Evolutionary conservation across 2,329 filamentous ascomycete species (phyloP).

Genomic region (Epicoccum nigrum): DNA sequence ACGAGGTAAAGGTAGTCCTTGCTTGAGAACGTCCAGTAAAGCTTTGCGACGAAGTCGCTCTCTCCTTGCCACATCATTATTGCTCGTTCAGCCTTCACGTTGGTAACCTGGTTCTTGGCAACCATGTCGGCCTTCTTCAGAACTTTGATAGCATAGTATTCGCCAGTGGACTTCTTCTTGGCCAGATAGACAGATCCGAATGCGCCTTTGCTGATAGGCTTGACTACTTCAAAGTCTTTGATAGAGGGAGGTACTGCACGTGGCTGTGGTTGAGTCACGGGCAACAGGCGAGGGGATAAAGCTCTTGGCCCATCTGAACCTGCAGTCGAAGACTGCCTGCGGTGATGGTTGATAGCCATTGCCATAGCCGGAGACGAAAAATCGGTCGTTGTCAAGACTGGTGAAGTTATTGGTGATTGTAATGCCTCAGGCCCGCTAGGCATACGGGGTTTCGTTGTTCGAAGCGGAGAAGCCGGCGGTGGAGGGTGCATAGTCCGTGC

Average conservation of each 20-base stretch:
- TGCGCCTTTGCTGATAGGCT: constrained; percentile 97
- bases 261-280: constrained; percentile 80
- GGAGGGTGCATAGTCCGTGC: constrained; percentile 67
- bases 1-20: constrained; percentile 98
- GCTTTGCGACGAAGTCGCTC: constrained; percentile 97
- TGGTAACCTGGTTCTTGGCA: constrained; percentile 98
- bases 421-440: constrained; percentile 67
- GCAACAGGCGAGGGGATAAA: constrained; percentile 79
- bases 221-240: constrained; percentile 99
- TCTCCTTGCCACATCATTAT: constrained; percentile 99
- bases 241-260: constrained; percentile 92
- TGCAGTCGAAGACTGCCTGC: constrained; percentile 88
- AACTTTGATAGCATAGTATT: constrained; percentile 99
- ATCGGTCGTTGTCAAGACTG: constrained; percentile 82
- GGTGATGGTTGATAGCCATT: constrained; percentile 69
- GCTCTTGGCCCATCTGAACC: constrained; percentile 73
- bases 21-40: constrained; percentile 99
- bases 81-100: constrained; percentile 96
- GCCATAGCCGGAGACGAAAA: constrained; percentile 74
- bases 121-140: constrained; percentile 99
- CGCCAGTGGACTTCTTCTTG: constrained; percentile 97
- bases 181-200: constrained; percentile 98
- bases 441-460: constrained; percentile 81
- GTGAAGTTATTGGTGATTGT: constrained; percentile 86
- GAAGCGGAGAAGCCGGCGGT: constrained; percentile 82